These are phyloP conservation scores for Millerago galiae DNA, from an alignment of 805 yeast genomes.

Conservation along the genomic window DNA sequence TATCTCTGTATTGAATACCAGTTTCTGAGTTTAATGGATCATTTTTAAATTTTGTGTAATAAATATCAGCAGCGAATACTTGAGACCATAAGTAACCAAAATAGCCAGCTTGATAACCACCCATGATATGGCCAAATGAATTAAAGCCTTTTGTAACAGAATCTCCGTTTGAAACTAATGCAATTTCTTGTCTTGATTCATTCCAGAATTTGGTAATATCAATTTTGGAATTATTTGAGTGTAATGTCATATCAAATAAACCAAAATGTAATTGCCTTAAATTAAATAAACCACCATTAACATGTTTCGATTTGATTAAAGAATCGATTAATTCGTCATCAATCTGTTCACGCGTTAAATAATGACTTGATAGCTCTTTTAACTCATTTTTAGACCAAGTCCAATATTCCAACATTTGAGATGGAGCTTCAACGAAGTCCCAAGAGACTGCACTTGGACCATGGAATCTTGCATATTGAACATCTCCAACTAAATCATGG, in stretches of 20 bases:
- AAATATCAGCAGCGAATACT: slow-evolving; percentile 82
- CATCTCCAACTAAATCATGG: slow-evolving; percentile 66
- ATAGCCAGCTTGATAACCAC: slow-evolving; percentile 82
- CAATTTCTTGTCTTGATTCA: slow-evolving; percentile 52
- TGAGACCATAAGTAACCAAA: slow-evolving; percentile 84
- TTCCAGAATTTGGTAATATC: slow-evolving; percentile 61
- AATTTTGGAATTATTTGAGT: slow-evolving; percentile 37
- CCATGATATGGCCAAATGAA: slow-evolving; percentile 71
- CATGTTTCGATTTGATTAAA: slow-evolving; percentile 60
- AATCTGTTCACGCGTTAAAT: slow-evolving; percentile 48
- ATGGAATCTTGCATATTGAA: slow-evolving; percentile 59
- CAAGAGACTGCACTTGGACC: slow-evolving; percentile 70
- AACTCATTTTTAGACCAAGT: slow-evolving; percentile 69
- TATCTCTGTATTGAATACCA: slow-evolving; percentile 67
- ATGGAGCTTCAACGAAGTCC: slow-evolving; percentile 90
- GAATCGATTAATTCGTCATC: slow-evolving; percentile 51
- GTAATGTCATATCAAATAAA: slow-evolving; percentile 68
- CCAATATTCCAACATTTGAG: slow-evolving; percentile 86
- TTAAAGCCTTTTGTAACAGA: slow-evolving; percentile 58
- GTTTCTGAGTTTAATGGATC: slow-evolving; percentile 58
- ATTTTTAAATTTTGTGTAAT: slow-evolving; percentile 56
- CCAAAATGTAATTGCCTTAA: slow-evolving; percentile 78
- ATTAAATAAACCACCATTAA: slow-evolving; percentile 65
- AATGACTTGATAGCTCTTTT: slow-evolving; percentile 57
- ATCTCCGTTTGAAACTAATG: slow-evolving; percentile 51